Evolutionary conservation across 345 rosid genomes (phyloP), one percentile per base, ranked within the genome.

Genomic region (Clausena lansium): DNA sequence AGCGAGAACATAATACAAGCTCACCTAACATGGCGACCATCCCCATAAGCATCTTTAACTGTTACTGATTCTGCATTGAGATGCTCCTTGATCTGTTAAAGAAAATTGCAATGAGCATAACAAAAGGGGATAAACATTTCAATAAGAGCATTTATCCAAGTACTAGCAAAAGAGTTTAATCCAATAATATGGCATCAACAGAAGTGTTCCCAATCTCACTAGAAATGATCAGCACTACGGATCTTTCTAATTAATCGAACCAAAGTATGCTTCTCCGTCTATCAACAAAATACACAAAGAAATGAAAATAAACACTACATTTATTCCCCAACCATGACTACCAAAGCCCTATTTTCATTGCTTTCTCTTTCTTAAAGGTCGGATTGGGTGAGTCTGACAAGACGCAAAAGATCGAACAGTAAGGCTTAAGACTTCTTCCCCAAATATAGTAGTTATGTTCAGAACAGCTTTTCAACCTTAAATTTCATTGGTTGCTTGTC

Each of bases 21-120:
- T 80, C 80, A 95, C 99, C 91, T 86, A 77, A 95, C 98, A 86
- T 95, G 99, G 3, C 97, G 90, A 65, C 99, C 98, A 79, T 95
- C 99, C n/a, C 99, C 97, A 77, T 93, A 90, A 75, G 94, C 93
- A 85, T 95, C 99, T 79, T 84, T 88, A 13, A 95, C 99, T 19
- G 78, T 58, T 63, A 93, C 99, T 6, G 89, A 92, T 67, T 95
- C 98, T 45, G 99, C 96, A 83, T 86, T 77, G 63, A 95, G 77
- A 33, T 91, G 85, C 58, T 95, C 94, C 86, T 88, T 91, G 78
- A 95, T 95, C 99, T 93, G 87, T 67, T 19, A 7, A 73, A 67
- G 74, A 33, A 60, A 50, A 76, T 73, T 39, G 33, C 76, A 67
- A 65, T 2, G 52, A 9, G 45, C 76, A 27, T 57, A 35, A 45